phyloP scores from a whole-genome alignment of 176 grass and related monocot genomes.

The Coix lacrymajobi region DNA sequence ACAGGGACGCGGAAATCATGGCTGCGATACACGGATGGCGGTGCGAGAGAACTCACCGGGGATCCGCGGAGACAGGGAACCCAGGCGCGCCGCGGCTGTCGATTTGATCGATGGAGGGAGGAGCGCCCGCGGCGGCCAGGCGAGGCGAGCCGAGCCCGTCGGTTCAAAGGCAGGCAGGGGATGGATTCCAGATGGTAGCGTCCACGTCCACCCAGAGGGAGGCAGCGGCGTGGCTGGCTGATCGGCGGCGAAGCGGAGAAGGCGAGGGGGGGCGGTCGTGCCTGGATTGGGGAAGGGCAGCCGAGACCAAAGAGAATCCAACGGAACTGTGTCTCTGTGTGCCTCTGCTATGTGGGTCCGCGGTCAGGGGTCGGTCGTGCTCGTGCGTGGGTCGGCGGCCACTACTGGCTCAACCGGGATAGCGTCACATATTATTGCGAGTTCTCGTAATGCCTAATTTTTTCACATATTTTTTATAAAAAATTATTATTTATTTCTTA shows the following conservation, averaged over 20 bases:
- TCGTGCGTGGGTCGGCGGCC: too few relatives aligned
- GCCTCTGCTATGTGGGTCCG: too few relatives aligned
- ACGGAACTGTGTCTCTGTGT: not conserved
- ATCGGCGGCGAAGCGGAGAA: not conserved
- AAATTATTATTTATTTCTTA: too few relatives aligned
- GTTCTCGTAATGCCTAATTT: too few relatives aligned
- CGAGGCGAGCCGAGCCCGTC: not conserved
- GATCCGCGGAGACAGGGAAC: not conserved
- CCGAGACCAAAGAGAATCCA: not conserved
- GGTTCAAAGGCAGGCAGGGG: not conserved
- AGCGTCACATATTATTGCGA: too few relatives aligned
- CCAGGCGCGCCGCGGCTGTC: not conserved
- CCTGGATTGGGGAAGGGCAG: not conserved
- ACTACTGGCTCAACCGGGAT: too few relatives aligned
- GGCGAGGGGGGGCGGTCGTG: too few relatives aligned
- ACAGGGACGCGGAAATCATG: not conserved
- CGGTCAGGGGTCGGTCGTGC: too few relatives aligned
- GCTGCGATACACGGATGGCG: not conserved
- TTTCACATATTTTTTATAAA: too few relatives aligned
- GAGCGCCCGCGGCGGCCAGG: not conserved
- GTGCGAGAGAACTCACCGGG: not conserved
- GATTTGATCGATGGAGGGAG: not conserved
- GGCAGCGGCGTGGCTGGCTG: not conserved
- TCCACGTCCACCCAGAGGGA: not conserved
- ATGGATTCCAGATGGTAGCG: not conserved